Base-by-base conservation (phyloP, 495 filamentous ascomycete genomes). In the Sphaerosporella brunnea region DNA sequence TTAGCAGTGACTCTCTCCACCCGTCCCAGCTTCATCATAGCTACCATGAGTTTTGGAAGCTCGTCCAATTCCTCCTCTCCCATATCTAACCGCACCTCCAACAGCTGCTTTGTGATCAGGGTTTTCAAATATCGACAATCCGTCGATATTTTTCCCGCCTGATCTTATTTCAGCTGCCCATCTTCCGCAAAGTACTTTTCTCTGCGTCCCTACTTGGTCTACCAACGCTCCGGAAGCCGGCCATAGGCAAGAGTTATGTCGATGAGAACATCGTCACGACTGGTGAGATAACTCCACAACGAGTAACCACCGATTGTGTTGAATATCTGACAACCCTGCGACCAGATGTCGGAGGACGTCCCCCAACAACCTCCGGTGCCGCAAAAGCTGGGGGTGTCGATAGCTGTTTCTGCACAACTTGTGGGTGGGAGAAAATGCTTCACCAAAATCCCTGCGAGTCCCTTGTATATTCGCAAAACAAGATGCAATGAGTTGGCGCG, bases 211-310 rank as follows among this genome's bases (percentile, higher is more conserved):
- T 39, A 45, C 20, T 23, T 45, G 20, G 13, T 15, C 48, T 39
- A 50, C 48, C 48, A 50, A 11, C 20, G 20, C 3, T 50, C 48
- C 1, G 39, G 48, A 0, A 45, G 9, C 26, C 20, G 41, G 10
- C 40, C 48, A 1, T 44, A 43, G 2, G 15, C 44, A n/a, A 28
- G 40, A 26, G 42, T 30, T 23, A 50, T 50, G 19, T 50, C 38
- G 16, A 36, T 25, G 24, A 50, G 13, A 10, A 50, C 20, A 25
- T 36, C 38, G 24, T 50, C 28, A 32, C 5, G 10, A 16, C 23
- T 20, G 10, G 10, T 18, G 19, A 32, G n/a, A 30, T 23, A 42
- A 20, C 25, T 42, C 26, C 28, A 23, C 37, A 44, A 28, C 4
- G 7, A n/a, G 19, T 41, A 25, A 15, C 42, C 26, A 8, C 38